Percentiles rank a stretch among this genome's conserved stretches.
phyloP scores from a whole-genome alignment of 1,284 basidiomycete genomes.

The Xanthoconium separans region DNA sequence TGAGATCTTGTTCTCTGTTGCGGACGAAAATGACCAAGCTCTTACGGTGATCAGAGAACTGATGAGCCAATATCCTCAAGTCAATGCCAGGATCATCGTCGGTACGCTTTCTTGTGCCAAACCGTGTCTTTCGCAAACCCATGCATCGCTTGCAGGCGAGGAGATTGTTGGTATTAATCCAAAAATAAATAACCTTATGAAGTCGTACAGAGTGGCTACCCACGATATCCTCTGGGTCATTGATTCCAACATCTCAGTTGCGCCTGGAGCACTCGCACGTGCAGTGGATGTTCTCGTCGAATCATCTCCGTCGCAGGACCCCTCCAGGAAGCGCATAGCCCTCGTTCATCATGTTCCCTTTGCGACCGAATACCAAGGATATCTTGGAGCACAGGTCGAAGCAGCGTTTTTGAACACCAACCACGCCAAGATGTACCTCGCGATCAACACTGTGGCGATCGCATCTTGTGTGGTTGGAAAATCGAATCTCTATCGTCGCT shows the following conservation, averaged over 20 bases:
- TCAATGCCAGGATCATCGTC: slow-evolving; percentile 71
- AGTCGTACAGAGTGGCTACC: slow-evolving; percentile 75
- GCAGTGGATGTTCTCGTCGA: slow-evolving; percentile 75
- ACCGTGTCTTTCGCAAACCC: slow-evolving; percentile 1
- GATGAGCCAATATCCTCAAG: slow-evolving; percentile 71
- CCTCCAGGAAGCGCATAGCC: slow-evolving; percentile 55
- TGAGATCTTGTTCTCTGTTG: slow-evolving; percentile 86
- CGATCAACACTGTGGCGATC: slow-evolving; percentile 84
- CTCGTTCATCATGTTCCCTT: slow-evolving; percentile 97
- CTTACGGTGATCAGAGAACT: slow-evolving; percentile 75
- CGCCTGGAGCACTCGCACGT: slow-evolving; percentile 79
- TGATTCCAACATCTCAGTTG: slow-evolving; percentile 88
- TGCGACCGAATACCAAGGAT: slow-evolving; percentile 68
- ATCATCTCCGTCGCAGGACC: slow-evolving; percentile 26
- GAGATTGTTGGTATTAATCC: slow-evolving; percentile 89
- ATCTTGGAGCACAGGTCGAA: slow-evolving; percentile 84
- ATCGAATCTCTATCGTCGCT: slow-evolving; percentile 91
- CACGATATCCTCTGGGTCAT: slow-evolving; percentile 96
- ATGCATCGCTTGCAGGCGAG: slow-evolving; percentile 48
- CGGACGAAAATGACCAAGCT: slow-evolving; percentile 80
- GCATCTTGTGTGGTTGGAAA: slow-evolving; percentile 99
- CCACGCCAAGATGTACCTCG: slow-evolving; percentile 99
- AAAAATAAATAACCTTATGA: slow-evolving; percentile 95
- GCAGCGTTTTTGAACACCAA: slow-evolving; percentile 95
- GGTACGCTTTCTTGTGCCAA: slow-evolving; percentile 49